Evolutionary conservation across 1,284 basidiomycete species (phyloP), one percentile per base, ranked within the genome.

Genomic region (Heterobasidion occidentale): DNA sequence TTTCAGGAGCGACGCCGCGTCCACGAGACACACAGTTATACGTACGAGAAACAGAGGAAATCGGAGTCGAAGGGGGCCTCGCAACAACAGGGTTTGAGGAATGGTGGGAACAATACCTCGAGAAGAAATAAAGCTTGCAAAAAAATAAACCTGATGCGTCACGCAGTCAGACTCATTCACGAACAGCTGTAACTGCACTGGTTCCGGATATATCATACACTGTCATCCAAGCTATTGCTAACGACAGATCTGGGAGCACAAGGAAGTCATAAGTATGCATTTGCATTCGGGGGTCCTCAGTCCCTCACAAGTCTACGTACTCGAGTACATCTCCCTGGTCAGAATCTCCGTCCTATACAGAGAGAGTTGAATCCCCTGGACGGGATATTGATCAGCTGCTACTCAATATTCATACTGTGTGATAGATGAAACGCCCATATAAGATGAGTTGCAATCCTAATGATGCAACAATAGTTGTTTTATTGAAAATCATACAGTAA

Each of bases 11-110:
- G 14, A 86, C 84, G 4, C 76, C 77, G 9, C 77, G 91, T 2
- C 91, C 91, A 5, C 74, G 72, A 57, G 83, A 93, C 65, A 88
- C 86, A 61, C 84, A 82, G 57, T 71, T 93, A 36, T 83, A 86
- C 60, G 84, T 83, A 7, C 73, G 72, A 46, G 85, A 85, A 68
- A 90, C 88, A 9, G 83, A 86, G 58, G 76, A 75, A 52, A 68
- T 90, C 20, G 76, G 75, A 34, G 67, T 80, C 15, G 76, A 77
- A 50, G 83, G 79, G 44, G 81, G 78, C 8, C 70, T 90, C 34
- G 81, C 78, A 6, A 76, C 83, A 54, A 79, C 77, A 2, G 71
- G 81, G 20, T 92, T 92, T 63, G 87, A 85, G 64, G 81, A 86
- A 63, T 91, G 89, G 88, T 91, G 89, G 88, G 69, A 71, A 14